A percentile compares a stretch with the other conserved stretches of the same genome.
Conservation (phyloP, 2,329 filamentous ascomycete genomes). For the Emergomyces orientalis region DNA sequence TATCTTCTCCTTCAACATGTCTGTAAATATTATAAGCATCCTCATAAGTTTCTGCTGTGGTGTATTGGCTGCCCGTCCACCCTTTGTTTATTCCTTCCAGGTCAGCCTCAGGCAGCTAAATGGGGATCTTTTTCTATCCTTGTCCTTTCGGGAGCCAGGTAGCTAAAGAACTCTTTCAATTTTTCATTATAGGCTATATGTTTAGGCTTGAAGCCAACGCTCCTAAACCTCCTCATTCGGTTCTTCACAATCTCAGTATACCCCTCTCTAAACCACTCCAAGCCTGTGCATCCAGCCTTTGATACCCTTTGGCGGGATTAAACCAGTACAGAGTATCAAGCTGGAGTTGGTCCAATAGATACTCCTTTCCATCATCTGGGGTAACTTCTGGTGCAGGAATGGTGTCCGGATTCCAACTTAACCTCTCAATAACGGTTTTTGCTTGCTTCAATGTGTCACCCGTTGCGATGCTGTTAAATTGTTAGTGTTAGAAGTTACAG, state of each 20-base stretch:
- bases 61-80: background rate
- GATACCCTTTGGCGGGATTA: slow-evolving; percentile 32
- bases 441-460: slow-evolving; percentile 45
- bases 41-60: background rate
- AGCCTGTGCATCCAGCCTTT: slow-evolving; percentile 28
- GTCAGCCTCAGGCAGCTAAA: background rate
- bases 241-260: slow-evolving; percentile 30
- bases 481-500: background rate
- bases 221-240: background rate
- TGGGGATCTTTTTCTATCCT: background rate
- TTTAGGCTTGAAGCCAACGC: background rate
- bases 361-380: background rate
- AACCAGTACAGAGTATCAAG: slow-evolving; percentile 39
- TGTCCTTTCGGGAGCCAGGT: background rate
- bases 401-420: slow-evolving; percentile 29
- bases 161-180: background rate
- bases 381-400: background rate
- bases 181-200: background rate
- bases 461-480: slow-evolving; percentile 25
- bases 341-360: slow-evolving; percentile 5
- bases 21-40: background rate
- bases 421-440: slow-evolving; percentile 37
- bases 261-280: slow-evolving; percentile 38
- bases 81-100: background rate
- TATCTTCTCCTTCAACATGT: background rate